Evolutionary conservation across 805 yeast genomes (phyloP).

Genomic region (Candida fluviatilis): DNA sequence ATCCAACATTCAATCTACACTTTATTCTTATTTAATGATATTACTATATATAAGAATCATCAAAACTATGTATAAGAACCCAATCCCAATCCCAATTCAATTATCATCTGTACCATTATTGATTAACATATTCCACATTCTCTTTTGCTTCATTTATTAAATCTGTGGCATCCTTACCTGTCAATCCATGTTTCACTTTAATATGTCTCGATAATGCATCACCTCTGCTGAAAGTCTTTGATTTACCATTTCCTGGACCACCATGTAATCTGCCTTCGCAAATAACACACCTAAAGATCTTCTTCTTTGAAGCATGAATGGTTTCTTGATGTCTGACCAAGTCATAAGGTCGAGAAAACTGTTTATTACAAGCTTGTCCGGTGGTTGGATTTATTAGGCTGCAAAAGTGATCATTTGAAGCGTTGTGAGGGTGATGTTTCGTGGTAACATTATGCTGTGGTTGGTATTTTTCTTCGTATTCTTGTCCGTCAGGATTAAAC

Average conservation of each 20-base stretch:
- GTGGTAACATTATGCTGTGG: background rate
- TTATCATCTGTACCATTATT: background rate
- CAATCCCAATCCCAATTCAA: background rate
- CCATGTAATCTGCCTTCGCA: conserved; percentile 44
- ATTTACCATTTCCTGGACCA: conserved; percentile 48
- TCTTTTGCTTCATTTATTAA: conserved; percentile 74
- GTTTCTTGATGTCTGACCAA: conserved; percentile 45
- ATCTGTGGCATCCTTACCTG: conserved; percentile 61
- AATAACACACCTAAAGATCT: conserved; percentile 42
- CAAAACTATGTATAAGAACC: background rate
- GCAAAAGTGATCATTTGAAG: conserved; percentile 47
- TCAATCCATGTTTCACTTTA: conserved; percentile 80
- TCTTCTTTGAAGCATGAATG: conserved; percentile 44
- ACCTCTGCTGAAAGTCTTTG: conserved; percentile 43
- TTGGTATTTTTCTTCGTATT: background rate
- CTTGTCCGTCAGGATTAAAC: conserved; percentile 3
- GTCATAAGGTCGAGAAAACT: conserved; percentile 70
- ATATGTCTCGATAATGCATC: conserved; percentile 45
- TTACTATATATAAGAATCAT: background rate
- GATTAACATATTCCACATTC: conserved; percentile 57
- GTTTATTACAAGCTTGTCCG: conserved; percentile 63
- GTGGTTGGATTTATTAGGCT: conserved; percentile 56
- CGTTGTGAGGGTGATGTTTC: conserved; percentile 15
- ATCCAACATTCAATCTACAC: no score
- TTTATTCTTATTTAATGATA: background rate